phyloP scores from a whole-genome alignment of 2,329 filamentous ascomycete species.

The Diplodia corticola region DNA sequence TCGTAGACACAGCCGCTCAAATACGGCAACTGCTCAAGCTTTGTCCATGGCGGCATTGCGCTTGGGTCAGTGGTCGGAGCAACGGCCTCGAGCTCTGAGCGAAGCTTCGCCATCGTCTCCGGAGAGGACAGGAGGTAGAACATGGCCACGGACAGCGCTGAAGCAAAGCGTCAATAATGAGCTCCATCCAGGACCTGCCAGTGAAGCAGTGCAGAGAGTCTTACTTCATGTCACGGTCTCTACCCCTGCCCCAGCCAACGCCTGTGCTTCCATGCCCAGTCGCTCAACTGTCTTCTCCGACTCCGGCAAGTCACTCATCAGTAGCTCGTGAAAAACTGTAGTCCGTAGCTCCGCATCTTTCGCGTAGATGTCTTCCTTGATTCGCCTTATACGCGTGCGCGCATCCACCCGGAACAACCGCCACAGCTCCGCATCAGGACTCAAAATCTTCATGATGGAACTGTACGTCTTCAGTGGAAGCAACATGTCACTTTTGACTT shows the following conservation, averaged over 20 bases:
- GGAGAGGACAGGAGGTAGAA: slow-evolving; percentile 42
- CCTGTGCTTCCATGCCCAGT: slow-evolving; percentile 22
- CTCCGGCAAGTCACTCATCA: slow-evolving; percentile 18
- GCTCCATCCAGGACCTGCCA: not conserved
- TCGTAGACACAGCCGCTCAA: slow-evolving; percentile 27
- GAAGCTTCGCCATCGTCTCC: slow-evolving; percentile 33
- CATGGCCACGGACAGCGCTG: slow-evolving; percentile 34
- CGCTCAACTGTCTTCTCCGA: slow-evolving; percentile 20
- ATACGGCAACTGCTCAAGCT: slow-evolving; percentile 24
- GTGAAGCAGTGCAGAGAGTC: not conserved
- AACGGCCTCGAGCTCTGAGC: slow-evolving; percentile 36
- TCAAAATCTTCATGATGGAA: not conserved
- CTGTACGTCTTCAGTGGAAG: not conserved
- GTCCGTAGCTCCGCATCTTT: not conserved
- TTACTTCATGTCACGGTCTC: not conserved
- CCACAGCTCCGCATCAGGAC: not conserved
- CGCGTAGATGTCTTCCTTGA: slow-evolving; percentile 2
- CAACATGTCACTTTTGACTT: not conserved
- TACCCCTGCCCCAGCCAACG: slow-evolving; percentile 23
- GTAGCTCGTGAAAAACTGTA: slow-evolving; percentile 24
- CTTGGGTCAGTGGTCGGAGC: not conserved
- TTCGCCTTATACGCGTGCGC: not conserved
- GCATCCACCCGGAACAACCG: not conserved
- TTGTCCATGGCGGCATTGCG: not conserved
- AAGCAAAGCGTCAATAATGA: slow-evolving; percentile 16